phyloP scores from a whole-genome alignment of 2,329 filamentous ascomycete genomes.

The Penicillium sp. region DNA sequence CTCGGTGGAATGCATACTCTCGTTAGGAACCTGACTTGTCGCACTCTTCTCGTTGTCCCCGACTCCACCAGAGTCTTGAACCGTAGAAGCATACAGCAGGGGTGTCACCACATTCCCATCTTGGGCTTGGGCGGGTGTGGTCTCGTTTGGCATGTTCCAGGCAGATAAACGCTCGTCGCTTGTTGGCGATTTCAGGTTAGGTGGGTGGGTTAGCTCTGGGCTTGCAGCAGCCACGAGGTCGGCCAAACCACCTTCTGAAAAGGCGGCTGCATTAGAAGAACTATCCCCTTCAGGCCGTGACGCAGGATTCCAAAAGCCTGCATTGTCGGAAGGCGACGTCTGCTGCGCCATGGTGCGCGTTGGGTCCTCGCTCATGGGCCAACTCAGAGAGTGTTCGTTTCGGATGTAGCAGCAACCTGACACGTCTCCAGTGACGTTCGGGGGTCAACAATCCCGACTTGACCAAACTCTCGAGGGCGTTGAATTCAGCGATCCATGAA shows the following conservation, averaged over 20 bases:
- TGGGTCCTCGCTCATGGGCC: slow-evolving; percentile 12
- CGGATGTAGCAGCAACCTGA: slow-evolving; percentile 24
- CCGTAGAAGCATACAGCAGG: not conserved
- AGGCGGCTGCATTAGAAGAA: slow-evolving; percentile 14
- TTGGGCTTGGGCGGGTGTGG: slow-evolving; percentile 2
- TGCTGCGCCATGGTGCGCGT: slow-evolving; percentile 28
- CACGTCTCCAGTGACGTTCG: slow-evolving; percentile 32
- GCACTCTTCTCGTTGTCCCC: not conserved
- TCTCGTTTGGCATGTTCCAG: slow-evolving; percentile 22
- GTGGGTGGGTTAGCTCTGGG: slow-evolving; percentile 10
- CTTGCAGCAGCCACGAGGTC: slow-evolving; percentile 20
- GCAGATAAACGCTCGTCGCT: slow-evolving; percentile 23
- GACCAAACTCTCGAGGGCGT: slow-evolving; percentile 9
- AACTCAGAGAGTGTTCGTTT: slow-evolving; percentile 15
- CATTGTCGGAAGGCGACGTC: slow-evolving; percentile 14
- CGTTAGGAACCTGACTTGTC: not conserved
- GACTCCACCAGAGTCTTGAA: not conserved
- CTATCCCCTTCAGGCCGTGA: slow-evolving; percentile 47
- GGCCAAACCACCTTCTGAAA: slow-evolving; percentile 11
- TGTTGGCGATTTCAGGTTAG: slow-evolving; percentile 18
- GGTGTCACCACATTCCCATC: slow-evolving; percentile 8
- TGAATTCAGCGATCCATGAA: slow-evolving; percentile 23
- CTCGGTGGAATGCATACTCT: not conserved
- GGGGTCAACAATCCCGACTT: slow-evolving; percentile 26
- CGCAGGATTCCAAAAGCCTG: slow-evolving; percentile 59